Base-by-base conservation (phyloP, 805 yeast genomes). In the Wickerhamomyces hampshirensis region DNA sequence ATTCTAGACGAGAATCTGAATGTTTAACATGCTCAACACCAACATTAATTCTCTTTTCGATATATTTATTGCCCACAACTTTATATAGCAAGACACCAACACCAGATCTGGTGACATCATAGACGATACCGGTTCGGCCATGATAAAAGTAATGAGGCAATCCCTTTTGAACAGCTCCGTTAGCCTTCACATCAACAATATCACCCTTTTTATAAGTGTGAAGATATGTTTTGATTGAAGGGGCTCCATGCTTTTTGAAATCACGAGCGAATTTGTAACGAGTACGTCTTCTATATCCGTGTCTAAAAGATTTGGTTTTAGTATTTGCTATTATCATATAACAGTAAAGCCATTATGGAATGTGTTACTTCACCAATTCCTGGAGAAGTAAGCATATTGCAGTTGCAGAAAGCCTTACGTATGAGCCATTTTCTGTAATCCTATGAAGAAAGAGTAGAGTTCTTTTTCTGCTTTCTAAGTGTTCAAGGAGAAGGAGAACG, bases 61-160 rank as follows among this genome's bases (percentile, higher is more conserved):
- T 61, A 84, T 88, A 91, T 77, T 96, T 84, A 89, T 83, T 74
- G 69, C 97, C 96, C 59, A 91, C 95, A 68, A 88, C 78, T 82
- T 91, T 91, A 89, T 91, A 83, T 67, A 91, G 69, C 62, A 91
- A 82, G 59, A 91, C 89, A 80, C 98, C 98, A 51, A 91, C 97
- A 47, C 98, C 75, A 50, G 95, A 75, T 80, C 88, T 89, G 81
- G 98, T 89, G 56, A 91, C 94, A 79, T 91, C 91, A 94, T 79
- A 91, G 55, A 91, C 81, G 59, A 88, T 84, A 78, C 98, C 98
- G 55, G 98, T 91, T 80, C 87, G 88, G 72, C 98, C 98, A 78
- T 91, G 96, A 96, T 91, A 91, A 82, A 75, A 87, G 77, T 91
- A 91, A 85, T 85, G 95, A 67, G 98, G 98, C 94, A 91, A 84